These are phyloP conservation scores for Trametes punicea DNA, from an alignment of 768 basidiomycete species.

Conservation along the genomic window DNA sequence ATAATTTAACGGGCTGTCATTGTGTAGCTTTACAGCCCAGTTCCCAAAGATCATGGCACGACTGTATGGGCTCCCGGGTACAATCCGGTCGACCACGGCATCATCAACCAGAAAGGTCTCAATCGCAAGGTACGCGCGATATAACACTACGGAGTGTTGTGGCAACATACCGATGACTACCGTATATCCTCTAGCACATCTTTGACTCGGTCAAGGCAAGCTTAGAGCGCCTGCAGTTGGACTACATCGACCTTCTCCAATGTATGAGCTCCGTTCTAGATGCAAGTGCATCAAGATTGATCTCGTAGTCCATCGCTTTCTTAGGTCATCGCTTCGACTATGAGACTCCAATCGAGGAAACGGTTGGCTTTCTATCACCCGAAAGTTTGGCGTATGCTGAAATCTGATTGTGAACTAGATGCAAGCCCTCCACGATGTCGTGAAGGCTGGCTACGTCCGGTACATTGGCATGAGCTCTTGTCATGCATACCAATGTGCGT, in stretches of 20 bases:
- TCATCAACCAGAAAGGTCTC: conserved; percentile 46
- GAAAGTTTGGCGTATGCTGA: background rate
- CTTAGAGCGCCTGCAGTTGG: conserved; percentile 41
- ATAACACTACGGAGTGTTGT: background rate
- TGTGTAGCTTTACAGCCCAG: conserved; percentile 20
- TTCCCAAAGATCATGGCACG: conserved; percentile 6
- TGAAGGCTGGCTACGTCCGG: conserved; percentile 42
- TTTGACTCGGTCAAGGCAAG: conserved; percentile 47
- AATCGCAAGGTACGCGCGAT: conserved; percentile 37
- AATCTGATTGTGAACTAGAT: conserved; percentile 25
- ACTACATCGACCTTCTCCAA: conserved; percentile 59
- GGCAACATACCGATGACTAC: background rate
- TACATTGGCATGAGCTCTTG: conserved; percentile 42
- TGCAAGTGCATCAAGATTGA: background rate
- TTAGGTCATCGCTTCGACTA: conserved; percentile 33
- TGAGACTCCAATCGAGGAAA: conserved; percentile 42
- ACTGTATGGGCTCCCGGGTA: conserved; percentile 6
- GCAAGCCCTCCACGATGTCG: conserved; percentile 47
- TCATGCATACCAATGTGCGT: conserved; percentile 35
- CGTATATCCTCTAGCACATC: conserved; percentile 37
- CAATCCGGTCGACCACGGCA: conserved; percentile 36
- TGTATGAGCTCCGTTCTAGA: conserved; percentile 27
- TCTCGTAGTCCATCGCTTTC: conserved; percentile 13
- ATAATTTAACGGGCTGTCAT: conserved; percentile 1
- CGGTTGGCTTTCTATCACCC: conserved; percentile 16